Conservation (phyloP, 2,329 filamentous ascomycete genomes). For the Nothophoma quercina region DNA sequence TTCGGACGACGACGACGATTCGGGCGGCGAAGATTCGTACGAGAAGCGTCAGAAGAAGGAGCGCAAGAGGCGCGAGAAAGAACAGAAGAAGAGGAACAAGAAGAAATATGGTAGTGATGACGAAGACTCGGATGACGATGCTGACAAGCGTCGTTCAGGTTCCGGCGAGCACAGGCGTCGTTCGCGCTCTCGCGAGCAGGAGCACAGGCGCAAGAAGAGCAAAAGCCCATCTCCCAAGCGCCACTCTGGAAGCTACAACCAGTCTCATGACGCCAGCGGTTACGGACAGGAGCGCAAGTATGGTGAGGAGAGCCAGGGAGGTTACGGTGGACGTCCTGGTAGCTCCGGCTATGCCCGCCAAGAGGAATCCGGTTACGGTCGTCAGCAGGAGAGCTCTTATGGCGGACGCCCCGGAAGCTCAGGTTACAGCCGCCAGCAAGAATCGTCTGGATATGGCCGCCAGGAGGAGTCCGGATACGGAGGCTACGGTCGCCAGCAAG, state of each 20-base stretch:
- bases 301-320: conserved; percentile 24
- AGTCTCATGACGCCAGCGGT: conserved; percentile 16
- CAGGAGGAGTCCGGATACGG: conserved; percentile 7
- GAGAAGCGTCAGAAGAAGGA: conserved; percentile 22
- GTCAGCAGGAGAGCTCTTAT: background rate
- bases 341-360: conserved; percentile 13
- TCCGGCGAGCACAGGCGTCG: conserved; percentile 25
- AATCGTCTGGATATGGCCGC: conserved; percentile 10
- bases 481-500: conserved; percentile 22
- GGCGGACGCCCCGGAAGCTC: conserved; percentile 9
- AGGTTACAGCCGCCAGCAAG: conserved; percentile 11
- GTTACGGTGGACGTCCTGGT: conserved; percentile 5
- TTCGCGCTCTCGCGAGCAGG: conserved; percentile 17
- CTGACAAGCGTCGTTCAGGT: conserved; percentile 34
- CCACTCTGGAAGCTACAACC: conserved; percentile 25
- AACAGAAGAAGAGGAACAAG: conserved; percentile 50
- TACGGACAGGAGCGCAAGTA: conserved; percentile 33
- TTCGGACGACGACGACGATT: conserved; percentile 46
- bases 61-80: conserved; percentile 30
- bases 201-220: conserved; percentile 26
- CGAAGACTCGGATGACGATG: conserved; percentile 36
- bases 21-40: conserved; percentile 40
- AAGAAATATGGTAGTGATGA: conserved; percentile 48
- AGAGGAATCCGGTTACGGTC: conserved; percentile 7
- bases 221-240: conserved; percentile 27